Evolutionary conservation across 495 filamentous ascomycete species (phyloP).

Genomic region (Aspergillus mulundensis): DNA sequence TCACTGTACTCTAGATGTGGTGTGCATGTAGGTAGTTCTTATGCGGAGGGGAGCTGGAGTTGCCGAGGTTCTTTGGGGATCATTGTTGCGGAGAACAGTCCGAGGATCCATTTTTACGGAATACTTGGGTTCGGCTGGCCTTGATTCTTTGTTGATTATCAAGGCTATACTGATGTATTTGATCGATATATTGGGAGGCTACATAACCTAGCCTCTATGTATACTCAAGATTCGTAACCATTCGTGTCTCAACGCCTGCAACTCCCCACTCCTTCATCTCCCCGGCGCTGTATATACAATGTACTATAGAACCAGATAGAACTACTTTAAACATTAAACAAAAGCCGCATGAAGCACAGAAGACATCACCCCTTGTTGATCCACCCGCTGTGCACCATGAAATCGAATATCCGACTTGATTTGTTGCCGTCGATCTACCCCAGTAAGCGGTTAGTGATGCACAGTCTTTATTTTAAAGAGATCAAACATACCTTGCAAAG

Average conservation of each 20-base stretch:
- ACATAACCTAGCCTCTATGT: not conserved
- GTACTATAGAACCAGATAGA: slow-evolving; percentile 19
- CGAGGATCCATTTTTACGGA: not conserved
- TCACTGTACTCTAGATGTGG: too few species aligned
- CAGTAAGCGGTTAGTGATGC: slow-evolving; percentile 10
- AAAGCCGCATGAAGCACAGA: slow-evolving; percentile 5
- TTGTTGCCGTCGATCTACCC: slow-evolving; percentile 61
- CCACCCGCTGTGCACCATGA: slow-evolving; percentile 91
- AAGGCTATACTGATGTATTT: too few species aligned
- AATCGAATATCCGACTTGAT: slow-evolving; percentile 76
- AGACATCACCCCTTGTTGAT: slow-evolving; percentile 67
- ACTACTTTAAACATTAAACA: slow-evolving; percentile 13
- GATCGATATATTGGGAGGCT: not conserved
- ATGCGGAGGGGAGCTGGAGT: not conserved
- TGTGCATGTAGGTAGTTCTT: too few species aligned
- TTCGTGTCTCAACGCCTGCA: slow-evolving; percentile 3
- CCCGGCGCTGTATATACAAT: not conserved
- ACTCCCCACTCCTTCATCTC: slow-evolving; percentile 1
- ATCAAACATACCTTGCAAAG: slow-evolving; percentile 53
- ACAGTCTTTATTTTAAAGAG: not conserved
- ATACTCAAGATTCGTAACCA: not conserved
- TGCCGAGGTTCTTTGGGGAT: not conserved
- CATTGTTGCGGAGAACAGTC: not conserved
- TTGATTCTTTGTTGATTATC: not conserved
- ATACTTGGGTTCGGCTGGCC: not conserved